Percentiles rank a stretch among this genome's conserved stretches.
phyloP scores from a whole-genome alignment of 1,284 basidiomycete genomes.

The Microbotryum violaceum region DNA sequence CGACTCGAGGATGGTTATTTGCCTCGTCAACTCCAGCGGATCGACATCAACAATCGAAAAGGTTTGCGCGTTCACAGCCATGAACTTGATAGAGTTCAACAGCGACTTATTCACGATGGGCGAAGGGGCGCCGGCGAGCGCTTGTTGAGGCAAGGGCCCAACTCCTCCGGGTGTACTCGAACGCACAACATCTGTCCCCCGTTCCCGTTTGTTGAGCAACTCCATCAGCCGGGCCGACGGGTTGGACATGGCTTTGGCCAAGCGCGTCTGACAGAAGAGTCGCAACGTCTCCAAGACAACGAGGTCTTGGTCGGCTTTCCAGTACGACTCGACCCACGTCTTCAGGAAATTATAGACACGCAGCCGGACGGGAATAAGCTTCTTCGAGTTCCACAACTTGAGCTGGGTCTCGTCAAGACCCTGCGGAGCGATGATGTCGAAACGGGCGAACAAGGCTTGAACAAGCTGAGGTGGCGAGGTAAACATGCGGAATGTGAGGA shows the following conservation, averaged over 20 bases:
- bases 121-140: constrained; percentile 39
- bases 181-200: constrained; percentile 13
- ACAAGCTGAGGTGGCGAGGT: constrained; percentile 68
- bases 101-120: constrained; percentile 79
- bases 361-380: constrained; percentile 78
- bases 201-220: constrained; percentile 49
- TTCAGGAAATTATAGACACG: constrained; percentile 88
- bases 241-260: constrained; percentile 57
- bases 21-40: constrained; percentile 52
- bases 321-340: constrained; percentile 85
- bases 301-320: constrained; percentile 54
- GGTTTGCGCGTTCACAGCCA: constrained; percentile 46
- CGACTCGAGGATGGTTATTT: constrained; percentile 46
- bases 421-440: constrained; percentile 54
- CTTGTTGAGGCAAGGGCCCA: constrained; percentile 29
- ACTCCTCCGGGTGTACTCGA: constrained; percentile 1
- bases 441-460: constrained; percentile 68
- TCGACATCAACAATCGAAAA: constrained; percentile 73
- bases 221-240: constrained; percentile 65
- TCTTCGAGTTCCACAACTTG: constrained; percentile 70
- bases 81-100: constrained; percentile 44
- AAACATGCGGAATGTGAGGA: constrained; percentile 93
- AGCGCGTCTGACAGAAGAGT: constrained; percentile 56
- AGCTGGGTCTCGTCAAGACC: constrained; percentile 48
- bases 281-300: constrained; percentile 51